Base-by-base conservation (phyloP, 202 grass and related monocot genomes). In the Tripidium arundinaceum region DNA sequence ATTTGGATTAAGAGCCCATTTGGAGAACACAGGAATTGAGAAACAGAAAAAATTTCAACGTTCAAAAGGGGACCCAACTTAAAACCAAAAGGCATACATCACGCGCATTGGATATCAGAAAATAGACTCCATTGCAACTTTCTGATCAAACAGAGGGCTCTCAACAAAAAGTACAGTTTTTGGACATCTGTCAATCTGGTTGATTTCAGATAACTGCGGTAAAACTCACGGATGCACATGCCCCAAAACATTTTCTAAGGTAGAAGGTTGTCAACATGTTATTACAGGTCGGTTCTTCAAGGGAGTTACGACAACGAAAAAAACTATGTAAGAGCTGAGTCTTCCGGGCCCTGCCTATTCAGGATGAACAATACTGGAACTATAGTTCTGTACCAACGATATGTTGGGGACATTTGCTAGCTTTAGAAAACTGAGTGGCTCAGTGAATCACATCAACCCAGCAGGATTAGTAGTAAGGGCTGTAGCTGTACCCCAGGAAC, bases 401-500 rank as follows among this genome's bases (percentile, higher is more conserved):
- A 49, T 47, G 18, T 8, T 50, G 70, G 62, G 49, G 60, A 36
- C 15, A 22, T 59, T 75, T 11, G 26, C 36, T 45, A 81, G 26
- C 38, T 38, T 38, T 25, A 75, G 54, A 81, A 75, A 81, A 76
- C 52, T 62, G 22, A 62, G 31, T 61, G 45, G 8, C 54, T 79
- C 21, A 40, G 43, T 26, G 33, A 62, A 66, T 86, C 47, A 62
- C 52, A 14, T 49, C 54, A 70, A 41, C 13, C 45, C 41, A 65
- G 80, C 54, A 79, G 47, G 73, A 79, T 90, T 78, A 93, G 50
- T 85, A 87, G 76, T 93, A 93, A 39, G 91, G 88, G 47, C 66
- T 82, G 68, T 81, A 92, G 55, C 50, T 75, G 67, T 81, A 93
- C 46, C 79, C 63, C 62, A 57, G 61, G n/a, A 76, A 83, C 81